phyloP scores from a whole-genome alignment of 2,329 filamentous ascomycete species.

The Curvularia sp. region DNA sequence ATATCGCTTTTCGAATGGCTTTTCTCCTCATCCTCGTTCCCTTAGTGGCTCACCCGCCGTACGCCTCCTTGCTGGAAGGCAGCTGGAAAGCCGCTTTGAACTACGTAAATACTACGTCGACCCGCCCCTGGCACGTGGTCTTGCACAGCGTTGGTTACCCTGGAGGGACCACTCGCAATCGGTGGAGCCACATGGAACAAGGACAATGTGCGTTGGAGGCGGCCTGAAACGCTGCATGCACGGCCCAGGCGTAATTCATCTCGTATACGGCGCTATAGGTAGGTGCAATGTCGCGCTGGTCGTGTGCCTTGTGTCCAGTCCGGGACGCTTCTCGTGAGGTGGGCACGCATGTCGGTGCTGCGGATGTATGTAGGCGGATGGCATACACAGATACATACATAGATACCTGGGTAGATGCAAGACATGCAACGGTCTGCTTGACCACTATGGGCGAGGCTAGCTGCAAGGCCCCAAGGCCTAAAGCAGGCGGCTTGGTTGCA shows the following conservation, averaged over 20 bases:
- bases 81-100: neutral
- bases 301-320: too few species aligned
- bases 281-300: neutral
- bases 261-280: neutral
- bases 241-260: neutral
- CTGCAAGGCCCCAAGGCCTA: neutral
- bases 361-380: neutral
- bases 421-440: neutral
- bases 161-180: too few species aligned
- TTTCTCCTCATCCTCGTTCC: neutral
- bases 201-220: conserved; percentile 3
- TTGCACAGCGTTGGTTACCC: neutral
- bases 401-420: too few species aligned
- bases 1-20: conserved; percentile 7
- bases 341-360: too few species aligned
- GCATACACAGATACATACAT: too few species aligned
- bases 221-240: conserved; percentile 11
- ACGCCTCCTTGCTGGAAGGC: neutral
- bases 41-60: neutral
- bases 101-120: too few species aligned
- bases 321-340: too few species aligned
- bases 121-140: neutral
- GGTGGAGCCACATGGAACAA: neutral
- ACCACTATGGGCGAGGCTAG: neutral
- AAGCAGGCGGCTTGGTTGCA: conserved; percentile 3